Evolutionary conservation across 2,329 filamentous ascomycete species (phyloP), one percentile per base, ranked within the genome.

Genomic region (Trichoderma cornu-damae): DNA sequence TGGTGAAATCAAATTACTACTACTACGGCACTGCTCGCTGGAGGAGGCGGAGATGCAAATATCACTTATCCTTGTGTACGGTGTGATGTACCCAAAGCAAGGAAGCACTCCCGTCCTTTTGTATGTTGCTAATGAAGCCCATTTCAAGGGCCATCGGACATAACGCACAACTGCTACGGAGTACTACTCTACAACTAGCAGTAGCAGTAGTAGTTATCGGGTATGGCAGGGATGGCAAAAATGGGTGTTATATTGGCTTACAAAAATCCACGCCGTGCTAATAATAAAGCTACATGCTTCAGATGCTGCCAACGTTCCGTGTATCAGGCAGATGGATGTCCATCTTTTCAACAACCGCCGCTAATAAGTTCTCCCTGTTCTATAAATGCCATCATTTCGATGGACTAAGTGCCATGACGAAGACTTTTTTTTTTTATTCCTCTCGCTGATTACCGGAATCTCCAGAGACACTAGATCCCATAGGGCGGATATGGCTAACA

Each of bases 391-490:
- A 37, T 47, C n/a, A n/a, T n/a, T n/a, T 44, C 38, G 42, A 55
- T 22, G 26, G 32, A 40, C 37, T 42, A 52, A 52, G 49, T 30
- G 34, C 16, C 32, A 52, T 52, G 32, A 47, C 51, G 47, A 28
- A n/a, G n/a, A 37, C 40, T 12, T 18, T 35, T 47, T 38, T 22
- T 42, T 11, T 18, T n/a, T n/a, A n/a, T n/a, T n/a, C n/a, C n/a
- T n/a, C n/a, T n/a, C n/a, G n/a, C n/a, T 46, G 40, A 37, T 20
- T 6, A 18, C 24, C 32, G 47, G 30, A n/a, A 20, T 8, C 32
- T 37, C 9, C 16, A 11, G 22, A 26, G 42, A 46, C 51, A 43
- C 51, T 54, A 54, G 40, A 26, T 26, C 40, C 51, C 16, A 22
- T 37, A 26, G 22, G 49, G 49, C 18, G 30, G 52, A 46, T 46